phyloP scores from a whole-genome alignment of 2,329 filamentous ascomycete species.

The Coniochaeta sp. region DNA sequence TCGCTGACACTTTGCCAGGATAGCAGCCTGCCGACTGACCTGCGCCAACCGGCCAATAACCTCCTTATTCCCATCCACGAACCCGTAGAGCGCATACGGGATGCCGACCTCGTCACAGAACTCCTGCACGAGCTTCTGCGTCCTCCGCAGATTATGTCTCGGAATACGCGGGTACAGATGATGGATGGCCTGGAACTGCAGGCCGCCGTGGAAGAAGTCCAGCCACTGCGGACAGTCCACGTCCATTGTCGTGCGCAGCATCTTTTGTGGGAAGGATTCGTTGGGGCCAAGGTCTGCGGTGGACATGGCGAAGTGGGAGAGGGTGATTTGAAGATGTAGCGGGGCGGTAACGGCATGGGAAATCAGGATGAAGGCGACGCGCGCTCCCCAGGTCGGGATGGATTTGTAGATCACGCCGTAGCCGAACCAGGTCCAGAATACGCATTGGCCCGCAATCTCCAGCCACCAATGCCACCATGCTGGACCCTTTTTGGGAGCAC shows the following conservation, averaged over 20 bases:
- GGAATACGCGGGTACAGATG: constrained; percentile 80
- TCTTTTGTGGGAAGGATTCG: constrained; percentile 84
- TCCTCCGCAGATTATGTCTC: constrained; percentile 70
- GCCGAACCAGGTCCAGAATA: constrained; percentile 85
- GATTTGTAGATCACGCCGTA: constrained; percentile 70
- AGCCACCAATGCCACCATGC: constrained; percentile 79
- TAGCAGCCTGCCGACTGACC: constrained; percentile 70
- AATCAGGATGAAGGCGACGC: constrained; percentile 68
- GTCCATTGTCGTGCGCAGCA: constrained; percentile 91
- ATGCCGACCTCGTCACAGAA: constrained; percentile 79
- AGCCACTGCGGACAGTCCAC: constrained; percentile 83
- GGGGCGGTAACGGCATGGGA: constrained; percentile 77
- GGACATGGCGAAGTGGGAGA: constrained; percentile 91
- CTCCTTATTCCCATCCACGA: constrained; percentile 73
- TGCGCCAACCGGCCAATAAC: constrained; percentile 72
- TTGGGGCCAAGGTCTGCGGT: constrained; percentile 75
- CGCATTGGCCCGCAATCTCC: constrained; percentile 66
- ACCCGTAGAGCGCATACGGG: constrained; percentile 79
- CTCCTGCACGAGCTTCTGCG: constrained; percentile 68
- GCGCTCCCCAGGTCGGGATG: constrained; percentile 61
- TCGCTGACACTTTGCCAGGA: constrained; percentile 67
- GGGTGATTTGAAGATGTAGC: constrained; percentile 81
- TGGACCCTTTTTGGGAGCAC: constrained; percentile 65
- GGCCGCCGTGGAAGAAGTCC: constrained; percentile 80
- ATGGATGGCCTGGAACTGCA: constrained; percentile 87